Percentiles rank a stretch among this genome's conserved stretches.
phyloP scores from a whole-genome alignment of 2,329 filamentous ascomycete species.

The Didymellaceae sp. region DNA sequence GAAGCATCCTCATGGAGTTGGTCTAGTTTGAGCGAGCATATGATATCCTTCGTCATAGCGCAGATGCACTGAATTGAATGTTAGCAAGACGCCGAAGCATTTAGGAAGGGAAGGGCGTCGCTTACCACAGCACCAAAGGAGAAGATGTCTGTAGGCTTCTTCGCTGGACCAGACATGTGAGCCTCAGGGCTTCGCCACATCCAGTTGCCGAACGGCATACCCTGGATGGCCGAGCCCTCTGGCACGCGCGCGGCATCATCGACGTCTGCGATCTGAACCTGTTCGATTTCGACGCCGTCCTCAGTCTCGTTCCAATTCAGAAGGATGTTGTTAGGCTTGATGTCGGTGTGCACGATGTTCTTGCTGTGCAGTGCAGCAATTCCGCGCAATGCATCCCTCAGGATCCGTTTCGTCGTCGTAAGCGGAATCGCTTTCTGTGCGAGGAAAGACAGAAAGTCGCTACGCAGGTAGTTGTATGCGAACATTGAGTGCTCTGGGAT shows the following conservation, averaged over 20 bases:
- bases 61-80: neutral
- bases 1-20: neutral
- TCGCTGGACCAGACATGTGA: conserved; percentile 49
- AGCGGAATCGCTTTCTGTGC: conserved; percentile 51
- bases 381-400: conserved; percentile 38
- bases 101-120: conserved; percentile 20
- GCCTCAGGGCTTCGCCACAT: conserved; percentile 57
- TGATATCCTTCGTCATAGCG: neutral
- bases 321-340: conserved; percentile 56
- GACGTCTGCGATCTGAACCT: conserved; percentile 52
- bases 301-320: conserved; percentile 48
- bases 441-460: conserved; percentile 52
- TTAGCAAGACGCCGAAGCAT: neutral
- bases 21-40: neutral
- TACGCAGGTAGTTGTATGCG: conserved; percentile 53
- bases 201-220: conserved; percentile 52
- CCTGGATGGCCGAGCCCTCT: conserved; percentile 45
- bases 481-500: conserved; percentile 56
- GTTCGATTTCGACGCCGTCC: conserved; percentile 39
- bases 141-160: conserved; percentile 54
- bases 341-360: conserved; percentile 39
- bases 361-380: conserved; percentile 19
- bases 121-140: conserved; percentile 54
- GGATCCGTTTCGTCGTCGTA: conserved; percentile 50
- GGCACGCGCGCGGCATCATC: conserved; percentile 52